Percentiles rank a stretch among this genome's conserved stretches.
These are phyloP conservation scores for Sporisorium iseilematis-ciliati DNA, from an alignment of 1,284 basidiomycete genomes.

Conservation along the genomic window DNA sequence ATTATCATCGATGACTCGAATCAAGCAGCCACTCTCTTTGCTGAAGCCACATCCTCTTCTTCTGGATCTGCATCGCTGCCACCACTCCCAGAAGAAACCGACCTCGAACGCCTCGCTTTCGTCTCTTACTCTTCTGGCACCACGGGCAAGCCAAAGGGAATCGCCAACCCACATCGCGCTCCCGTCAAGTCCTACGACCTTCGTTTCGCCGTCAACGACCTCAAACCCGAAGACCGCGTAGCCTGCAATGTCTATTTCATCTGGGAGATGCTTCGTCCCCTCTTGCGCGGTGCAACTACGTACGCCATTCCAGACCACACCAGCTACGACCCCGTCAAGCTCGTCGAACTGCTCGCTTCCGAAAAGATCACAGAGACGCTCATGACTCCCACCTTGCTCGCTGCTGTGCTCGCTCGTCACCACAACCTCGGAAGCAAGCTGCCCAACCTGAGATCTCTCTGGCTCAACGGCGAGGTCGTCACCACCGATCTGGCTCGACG, in stretches of 20 bases:
- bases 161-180: conserved; percentile 68
- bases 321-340: conserved; percentile 66
- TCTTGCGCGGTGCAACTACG: conserved; percentile 66
- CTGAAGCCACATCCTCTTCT: conserved; percentile 1
- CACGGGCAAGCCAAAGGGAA: conserved; percentile 68
- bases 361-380: conserved; percentile 67
- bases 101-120: conserved; percentile 67
- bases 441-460: conserved; percentile 62
- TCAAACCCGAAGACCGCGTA: conserved; percentile 60
- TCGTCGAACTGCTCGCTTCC: conserved; percentile 59
- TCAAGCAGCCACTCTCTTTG: conserved; percentile 17
- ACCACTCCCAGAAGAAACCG: conserved; percentile 44
- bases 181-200: conserved; percentile 65
- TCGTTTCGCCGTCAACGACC: conserved; percentile 64
- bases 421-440: conserved; percentile 46
- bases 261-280: conserved; percentile 68
- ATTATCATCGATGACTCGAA: conserved; percentile 37
- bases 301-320: conserved; percentile 64
- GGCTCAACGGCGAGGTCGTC: conserved; percentile 69
- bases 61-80: conserved; percentile 17
- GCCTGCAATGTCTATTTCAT: conserved; percentile 70
- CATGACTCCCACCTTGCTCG: conserved; percentile 68
- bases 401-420: conserved; percentile 65
- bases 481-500: conserved; percentile 63
- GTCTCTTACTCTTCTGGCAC: conserved; percentile 69